Conservation (phyloP, 768 basidiomycete species). For the Phanerochaete carnosa region DNA sequence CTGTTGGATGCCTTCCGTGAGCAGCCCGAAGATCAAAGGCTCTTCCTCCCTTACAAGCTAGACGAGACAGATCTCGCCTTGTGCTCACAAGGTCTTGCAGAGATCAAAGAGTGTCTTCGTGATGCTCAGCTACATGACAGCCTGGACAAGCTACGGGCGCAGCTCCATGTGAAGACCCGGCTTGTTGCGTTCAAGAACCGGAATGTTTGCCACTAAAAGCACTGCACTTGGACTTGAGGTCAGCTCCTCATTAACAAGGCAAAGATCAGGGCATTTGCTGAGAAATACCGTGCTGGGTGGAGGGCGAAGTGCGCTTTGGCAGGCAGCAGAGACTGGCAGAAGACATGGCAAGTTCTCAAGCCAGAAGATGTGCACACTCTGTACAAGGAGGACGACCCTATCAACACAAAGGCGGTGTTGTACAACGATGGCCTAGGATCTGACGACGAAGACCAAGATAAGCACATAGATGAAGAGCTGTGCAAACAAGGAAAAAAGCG, state of each 20-base stretch:
- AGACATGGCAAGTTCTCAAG: not conserved
- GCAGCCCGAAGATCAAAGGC: constrained; percentile 12
- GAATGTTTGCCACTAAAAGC: constrained; percentile 12
- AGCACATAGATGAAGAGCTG: too few species aligned
- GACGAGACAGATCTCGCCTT: not conserved
- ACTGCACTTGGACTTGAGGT: constrained; percentile 8
- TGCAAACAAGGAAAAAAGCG: too few species aligned
- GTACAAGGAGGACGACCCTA: not conserved
- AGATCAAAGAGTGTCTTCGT: constrained; percentile 12
- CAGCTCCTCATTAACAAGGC: not conserved
- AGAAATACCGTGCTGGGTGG: constrained; percentile 3
- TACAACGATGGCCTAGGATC: too few species aligned
- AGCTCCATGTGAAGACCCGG: constrained; percentile 15
- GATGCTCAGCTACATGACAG: constrained; percentile 15
- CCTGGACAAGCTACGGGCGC: constrained; percentile 13
- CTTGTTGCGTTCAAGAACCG: constrained; percentile 10
- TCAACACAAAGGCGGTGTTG: not conserved
- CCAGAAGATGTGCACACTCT: constrained; percentile 7
- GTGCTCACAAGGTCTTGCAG: constrained; percentile 3
- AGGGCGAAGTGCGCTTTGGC: not conserved
- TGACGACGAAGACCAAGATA: too few species aligned
- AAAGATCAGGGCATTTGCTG: not conserved
- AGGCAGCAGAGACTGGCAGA: constrained; percentile 1
- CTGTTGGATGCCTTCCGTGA: not conserved
- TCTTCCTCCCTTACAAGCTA: constrained; percentile 23